Evolutionary conservation across 2,329 filamentous ascomycete species (phyloP), one percentile per base, ranked within the genome.

Genomic region (Biscogniauxia sp.): DNA sequence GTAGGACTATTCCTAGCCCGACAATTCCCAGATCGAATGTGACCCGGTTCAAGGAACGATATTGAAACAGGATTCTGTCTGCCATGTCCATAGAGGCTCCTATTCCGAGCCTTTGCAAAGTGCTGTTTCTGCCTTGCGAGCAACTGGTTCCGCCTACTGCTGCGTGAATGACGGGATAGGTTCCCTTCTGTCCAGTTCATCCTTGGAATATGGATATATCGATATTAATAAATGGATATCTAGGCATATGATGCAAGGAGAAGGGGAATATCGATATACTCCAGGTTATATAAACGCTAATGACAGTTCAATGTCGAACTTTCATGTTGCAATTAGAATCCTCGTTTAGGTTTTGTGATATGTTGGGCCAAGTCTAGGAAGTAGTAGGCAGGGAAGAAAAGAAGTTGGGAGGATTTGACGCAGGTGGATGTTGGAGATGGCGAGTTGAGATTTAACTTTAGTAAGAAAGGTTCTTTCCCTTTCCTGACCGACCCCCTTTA

Each of bases 181-280:
- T 73, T 78, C 26, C 79, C 79, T 63, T 80, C 80, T 2, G 79
- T 82, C 80, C 80, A 82, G 66, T 82, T 82, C 80, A 82, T 82
- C 57, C 20, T 54, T 20, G 17, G 7, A 3, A 61, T 68, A 71
- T 53, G 19, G 53, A 66, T 23, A 23, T 23, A 23, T 23, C 5
- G 23, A 23, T 69, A 52, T 53, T 63, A 53, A 53, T 20, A 54
- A 60, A 62, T 37, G 13, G 37, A 62, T 66, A 59, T 23, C 37
- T 53, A 8, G 15, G 25, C 37, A 20, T 20, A 58, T 53, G 50
- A 55, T 53, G 37, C n/a, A 45, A 45, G 37, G 37, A 17, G 15
- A 45, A 17, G 37, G 28, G 6, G 28, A 32, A 32, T 32, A 32
- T 32, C 28, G 11, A 32, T 32, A 32, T 9, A 7, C 11, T 7